Base-by-base conservation (phyloP, 2,329 filamentous ascomycete species). In the Beauveria brongniartii region DNA sequence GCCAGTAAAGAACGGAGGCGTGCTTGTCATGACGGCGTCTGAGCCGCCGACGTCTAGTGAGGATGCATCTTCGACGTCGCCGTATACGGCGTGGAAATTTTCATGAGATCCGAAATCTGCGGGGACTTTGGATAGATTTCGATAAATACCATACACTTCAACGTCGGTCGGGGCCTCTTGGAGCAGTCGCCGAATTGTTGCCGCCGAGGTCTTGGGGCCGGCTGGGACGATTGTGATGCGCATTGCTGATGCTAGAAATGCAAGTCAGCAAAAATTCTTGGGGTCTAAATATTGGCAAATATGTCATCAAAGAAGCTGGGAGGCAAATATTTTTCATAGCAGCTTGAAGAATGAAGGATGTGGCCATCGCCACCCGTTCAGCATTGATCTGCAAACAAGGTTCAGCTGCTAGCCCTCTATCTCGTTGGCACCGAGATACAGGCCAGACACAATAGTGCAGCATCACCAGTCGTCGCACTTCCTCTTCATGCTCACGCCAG, bases 151-250 rank as follows among this genome's bases (percentile, higher is more conserved):
- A 14, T 55, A 55, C 6, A 62, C 24, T 12, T 62, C 61, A 5
- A 41, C 61, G 20, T 44, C 62, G n/a, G 20, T 20, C 22, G 62
- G 53, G 4, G 63, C 16, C 20, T 64, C 55, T 37, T 62, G 61
- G 30, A 71, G 65, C 14, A 71, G 65, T 40, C 53, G n/a, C 3
- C 66, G 67, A 63, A 70, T 67, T 48, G 67, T 62, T 47, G 67
- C 67, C 18, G 62, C 63, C 34, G 63, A 65, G 5, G 69, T 70
- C 50, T 64, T 63, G 59, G 67, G 61, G 24, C 66, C 65, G 3
- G 69, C 69, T 40, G 69, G 67, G 37, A 65, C 59, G 52, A 71
- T 61, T 43, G 65, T 64, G 65, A 70, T 61, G 16, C 66, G 64
- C 68, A 69, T 68, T 30, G 3, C 51, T 20, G 51, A 7, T 26